phyloP scores from a whole-genome alignment of 139 green algal genomes.

The Chlamydomonas urium region DNA sequence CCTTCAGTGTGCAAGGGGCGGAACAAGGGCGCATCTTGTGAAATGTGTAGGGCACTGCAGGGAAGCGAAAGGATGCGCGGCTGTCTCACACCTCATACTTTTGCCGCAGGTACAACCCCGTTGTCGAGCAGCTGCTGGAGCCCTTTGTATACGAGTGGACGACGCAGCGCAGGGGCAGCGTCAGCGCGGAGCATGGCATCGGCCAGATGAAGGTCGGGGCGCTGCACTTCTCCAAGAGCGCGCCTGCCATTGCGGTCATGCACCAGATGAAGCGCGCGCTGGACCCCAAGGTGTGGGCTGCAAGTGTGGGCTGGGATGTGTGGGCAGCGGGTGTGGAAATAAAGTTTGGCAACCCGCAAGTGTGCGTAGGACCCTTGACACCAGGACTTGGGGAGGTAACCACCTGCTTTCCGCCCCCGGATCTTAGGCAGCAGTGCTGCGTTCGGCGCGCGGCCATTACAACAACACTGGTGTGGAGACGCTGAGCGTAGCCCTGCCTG shows the following conservation, averaged over 20 bases:
- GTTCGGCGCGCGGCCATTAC: too few species aligned
- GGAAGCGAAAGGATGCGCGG: neutral
- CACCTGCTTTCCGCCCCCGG: too few species aligned
- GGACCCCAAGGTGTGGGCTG: conserved; percentile 75
- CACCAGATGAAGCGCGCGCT: conserved; percentile 74
- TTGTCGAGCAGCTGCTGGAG: conserved; percentile 71
- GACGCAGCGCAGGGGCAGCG: conserved; percentile 59
- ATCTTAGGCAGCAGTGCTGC: too few species aligned
- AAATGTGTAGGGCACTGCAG: neutral
- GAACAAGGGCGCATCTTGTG: neutral
- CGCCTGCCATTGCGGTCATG: conserved; percentile 78
- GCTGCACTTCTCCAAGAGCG: conserved; percentile 75
- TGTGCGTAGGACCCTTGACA: too few species aligned
- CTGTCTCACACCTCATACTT: too few species aligned
- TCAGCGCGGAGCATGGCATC: conserved; percentile 95
- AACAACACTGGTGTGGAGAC: too few species aligned
- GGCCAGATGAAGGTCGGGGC: conserved; percentile 84
- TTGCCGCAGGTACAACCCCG: neutral
- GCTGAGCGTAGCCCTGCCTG: too few species aligned
- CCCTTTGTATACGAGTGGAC: conserved; percentile 95
- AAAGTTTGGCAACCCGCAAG: too few species aligned
- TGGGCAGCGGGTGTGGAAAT: too few species aligned
- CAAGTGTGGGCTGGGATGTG: too few species aligned
- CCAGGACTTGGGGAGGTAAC: too few species aligned
- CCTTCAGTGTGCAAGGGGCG: neutral